Conservation (phyloP, 179 eudicot species). For the Silene noctiflora region DNA sequence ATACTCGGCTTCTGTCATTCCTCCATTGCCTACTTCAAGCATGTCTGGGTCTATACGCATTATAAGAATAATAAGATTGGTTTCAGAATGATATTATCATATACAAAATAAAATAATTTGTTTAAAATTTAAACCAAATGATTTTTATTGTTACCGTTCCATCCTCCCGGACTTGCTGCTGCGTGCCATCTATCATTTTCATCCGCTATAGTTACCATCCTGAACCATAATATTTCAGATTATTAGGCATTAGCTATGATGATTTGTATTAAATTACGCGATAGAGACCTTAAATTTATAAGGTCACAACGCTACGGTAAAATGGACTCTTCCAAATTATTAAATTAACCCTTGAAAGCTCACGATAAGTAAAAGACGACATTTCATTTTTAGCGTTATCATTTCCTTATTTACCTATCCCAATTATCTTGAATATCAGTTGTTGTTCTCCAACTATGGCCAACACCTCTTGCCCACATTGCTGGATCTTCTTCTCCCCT, state of each 20-base stretch:
- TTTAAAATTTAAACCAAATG: neutral
- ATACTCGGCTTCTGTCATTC: conserved; percentile 72
- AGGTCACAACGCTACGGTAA: no score
- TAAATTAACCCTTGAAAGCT: no score
- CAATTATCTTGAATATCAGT: conserved; percentile 32
- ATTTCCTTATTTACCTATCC: conserved; percentile 18
- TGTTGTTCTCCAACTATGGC: conserved; percentile 42
- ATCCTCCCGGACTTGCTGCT: conserved; percentile 77
- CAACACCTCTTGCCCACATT: conserved; percentile 28
- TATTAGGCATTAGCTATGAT: neutral
- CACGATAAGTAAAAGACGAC: neutral
- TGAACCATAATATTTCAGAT: conserved; percentile 8
- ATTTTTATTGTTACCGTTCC: conserved; percentile 53
- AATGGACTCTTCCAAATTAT: no score
- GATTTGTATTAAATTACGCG: no score
- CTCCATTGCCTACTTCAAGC: conserved; percentile 91
- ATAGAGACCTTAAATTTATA: no score
- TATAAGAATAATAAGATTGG: neutral
- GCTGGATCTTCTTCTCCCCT: conserved; percentile 37
- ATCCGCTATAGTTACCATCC: conserved; percentile 62
- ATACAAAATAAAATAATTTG: no score
- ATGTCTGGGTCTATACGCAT: conserved; percentile 68
- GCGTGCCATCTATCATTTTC: conserved; percentile 63
- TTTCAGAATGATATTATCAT: no score
- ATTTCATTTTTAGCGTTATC: neutral